Evolutionary conservation across 371 early-diverging fungal genomes (phyloP), one percentile per base, ranked within the genome.

Genomic region (Paraphysoderma sedebokerense): DNA sequence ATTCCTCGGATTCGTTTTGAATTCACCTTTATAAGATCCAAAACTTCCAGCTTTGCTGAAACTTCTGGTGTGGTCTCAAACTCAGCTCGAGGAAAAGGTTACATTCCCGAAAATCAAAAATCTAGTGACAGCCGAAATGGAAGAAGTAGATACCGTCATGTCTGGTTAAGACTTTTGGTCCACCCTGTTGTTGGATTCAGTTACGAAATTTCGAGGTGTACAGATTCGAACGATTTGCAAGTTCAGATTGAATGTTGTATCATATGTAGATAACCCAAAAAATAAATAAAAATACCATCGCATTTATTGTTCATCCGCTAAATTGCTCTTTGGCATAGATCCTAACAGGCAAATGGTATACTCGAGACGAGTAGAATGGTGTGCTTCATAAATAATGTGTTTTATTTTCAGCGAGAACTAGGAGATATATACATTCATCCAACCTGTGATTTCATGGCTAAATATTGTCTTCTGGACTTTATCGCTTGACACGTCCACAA

Each of bases 51-150:
- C 77, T 19, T 50, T 97, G 39, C 53, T 97, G 50, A 82, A 85
- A 61, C 77, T 91, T 79, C 62, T 92, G 24, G 74, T 77, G 30
- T 96, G 92, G 92, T 72, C 86, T 40, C 97, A 96, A 66, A 78
- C 71, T n/a, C 74, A 79, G 55, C 52, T 87, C 30, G 87, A 84
- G 46, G 88, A 88, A 45, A 70, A 74, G 39, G 68, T 75, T 49
- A 55, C 46, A 17, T 95, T 74, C 58, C 96, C 96, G 8, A 74
- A 80, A 50, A 82, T 95, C 52, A 74, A 68, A 31, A 81, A 91
- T 56, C 72, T 88, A 45, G 72, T 77, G 22, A 84, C 78, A 28
- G 87, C 82, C 0, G 82, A 87, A 51, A 63, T 87, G 24, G 79
- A 63, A 53, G 32, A n/a, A 8, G 30, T 12, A 7, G 41, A 41